phyloP scores from a whole-genome alignment of 257 asterid species.

The Jacaranda mimosifolia region DNA sequence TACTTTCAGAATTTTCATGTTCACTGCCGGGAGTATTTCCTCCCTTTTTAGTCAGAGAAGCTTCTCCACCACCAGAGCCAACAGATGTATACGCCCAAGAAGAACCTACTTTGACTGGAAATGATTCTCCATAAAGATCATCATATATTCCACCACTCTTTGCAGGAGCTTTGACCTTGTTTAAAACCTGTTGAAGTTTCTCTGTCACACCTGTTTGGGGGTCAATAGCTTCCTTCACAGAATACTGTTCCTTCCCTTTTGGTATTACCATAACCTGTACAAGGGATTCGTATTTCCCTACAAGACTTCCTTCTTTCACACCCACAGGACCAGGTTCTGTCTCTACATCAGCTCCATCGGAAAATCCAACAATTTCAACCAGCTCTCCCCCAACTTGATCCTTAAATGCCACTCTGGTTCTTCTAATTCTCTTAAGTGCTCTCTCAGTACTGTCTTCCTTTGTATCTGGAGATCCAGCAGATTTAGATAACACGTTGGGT shows the following conservation, averaged over 20 bases:
- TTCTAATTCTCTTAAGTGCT: slow-evolving; percentile 69
- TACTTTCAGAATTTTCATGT: slow-evolving; percentile 45
- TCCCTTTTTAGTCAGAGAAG: slow-evolving; percentile 47
- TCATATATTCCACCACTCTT: slow-evolving; percentile 81
- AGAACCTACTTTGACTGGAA: slow-evolving; percentile 78
- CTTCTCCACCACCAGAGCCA: slow-evolving; percentile 47
- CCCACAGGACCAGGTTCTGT: slow-evolving; percentile 88
- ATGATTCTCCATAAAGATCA: slow-evolving; percentile 91
- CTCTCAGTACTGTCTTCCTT: slow-evolving; percentile 49
- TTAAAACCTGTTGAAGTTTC: slow-evolving; percentile 75
- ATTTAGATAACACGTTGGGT: slow-evolving; percentile 36
- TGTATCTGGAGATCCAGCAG: slow-evolving; percentile 36
- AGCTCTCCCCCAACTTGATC: slow-evolving; percentile 84
- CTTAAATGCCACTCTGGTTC: slow-evolving; percentile 64
- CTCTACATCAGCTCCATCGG: slow-evolving; percentile 82
- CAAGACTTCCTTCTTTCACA: slow-evolving; percentile 89
- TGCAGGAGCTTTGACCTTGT: slow-evolving; percentile 68
- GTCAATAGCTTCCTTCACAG: slow-evolving; percentile 47
- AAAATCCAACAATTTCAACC: slow-evolving; percentile 73
- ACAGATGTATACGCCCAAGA: slow-evolving; percentile 80
- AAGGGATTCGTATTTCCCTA: slow-evolving; percentile 83
- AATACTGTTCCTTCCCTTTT: slow-evolving; percentile 66
- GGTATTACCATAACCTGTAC: slow-evolving; percentile 73
- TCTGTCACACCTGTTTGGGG: slow-evolving; percentile 67
- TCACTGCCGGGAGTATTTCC: slow-evolving; percentile 44